Base-by-base conservation (phyloP, 768 basidiomycete species). In the Sporobolomyces roseus region DNA sequence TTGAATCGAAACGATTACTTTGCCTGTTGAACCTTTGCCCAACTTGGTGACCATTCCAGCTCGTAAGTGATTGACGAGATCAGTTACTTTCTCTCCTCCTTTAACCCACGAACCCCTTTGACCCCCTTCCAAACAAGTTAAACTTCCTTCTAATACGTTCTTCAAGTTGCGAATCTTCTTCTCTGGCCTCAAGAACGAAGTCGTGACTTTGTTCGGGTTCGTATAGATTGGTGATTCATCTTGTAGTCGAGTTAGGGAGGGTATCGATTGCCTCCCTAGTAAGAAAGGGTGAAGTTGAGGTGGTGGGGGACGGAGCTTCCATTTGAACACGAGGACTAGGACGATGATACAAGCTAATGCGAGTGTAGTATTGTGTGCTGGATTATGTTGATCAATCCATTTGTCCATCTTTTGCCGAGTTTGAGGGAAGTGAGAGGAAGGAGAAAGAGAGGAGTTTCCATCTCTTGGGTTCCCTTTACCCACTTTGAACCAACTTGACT, bases 221-320 rank as follows among this genome's bases (percentile, higher is more conserved):
- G 50, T n/a, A 63, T 61, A 73, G 33, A 70, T 62, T 12, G 72
- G 56, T 10, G 68, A 70, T 50, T 73, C 55, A 35, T 29, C 16
- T 49, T 33, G 23, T 7, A 48, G 29, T 41, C 72, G 68, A 13
- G 68, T 63, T 3, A 52, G 61, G 0, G 55, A 36, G 0, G 52
- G 4, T 13, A 21, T 29, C 8, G 51, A 43, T 59, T 73, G 72
- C 0, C 65, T 27, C 32, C 72, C 72, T 45, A 73, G 72, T 32
- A 73, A 45, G 68, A 73, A 64, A 21, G 72, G 72, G 52, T 73
- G 68, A n/a, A 65, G 23, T 8, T 63, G 67, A 25, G 68, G 63
- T 32, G 72, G 72, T 3, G 65, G 63, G 4, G 68, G 48, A 6
- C 65, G 50, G 21, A 61, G 38, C 23, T 51, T 35, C 58, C 46